Evolutionary conservation across 2,329 filamentous ascomycete species (phyloP).

Genomic region (Botrytis porri): DNA sequence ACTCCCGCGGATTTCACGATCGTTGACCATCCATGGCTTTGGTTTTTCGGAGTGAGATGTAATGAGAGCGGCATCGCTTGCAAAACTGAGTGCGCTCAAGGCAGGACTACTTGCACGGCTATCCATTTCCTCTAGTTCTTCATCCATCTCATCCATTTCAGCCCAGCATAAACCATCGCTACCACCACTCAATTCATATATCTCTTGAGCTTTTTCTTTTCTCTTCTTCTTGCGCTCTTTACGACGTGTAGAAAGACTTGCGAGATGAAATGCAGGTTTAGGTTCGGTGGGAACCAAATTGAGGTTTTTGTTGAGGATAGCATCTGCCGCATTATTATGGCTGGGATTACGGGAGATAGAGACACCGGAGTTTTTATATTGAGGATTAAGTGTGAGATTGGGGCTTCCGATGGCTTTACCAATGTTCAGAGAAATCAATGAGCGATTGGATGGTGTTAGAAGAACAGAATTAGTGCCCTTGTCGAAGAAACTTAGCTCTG

Average conservation of each 20-base stretch:
- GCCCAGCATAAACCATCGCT: constrained; percentile 17
- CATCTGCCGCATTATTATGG: neutral
- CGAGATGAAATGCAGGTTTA: constrained; percentile 16
- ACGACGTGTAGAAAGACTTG: constrained; percentile 13
- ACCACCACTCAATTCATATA: constrained; percentile 18
- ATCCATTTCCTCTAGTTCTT: constrained; percentile 9
- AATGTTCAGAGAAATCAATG: constrained; percentile 6
- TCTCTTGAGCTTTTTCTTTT: constrained; percentile 8
- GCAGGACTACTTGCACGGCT: constrained; percentile 4
- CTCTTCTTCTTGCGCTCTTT: constrained; percentile 17
- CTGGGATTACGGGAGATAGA: neutral
- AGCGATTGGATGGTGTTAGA: constrained; percentile 6
- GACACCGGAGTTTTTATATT: neutral
- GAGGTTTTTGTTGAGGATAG: neutral
- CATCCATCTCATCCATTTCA: constrained; percentile 12
- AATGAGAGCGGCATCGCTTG: constrained; percentile 2
- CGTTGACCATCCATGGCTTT: neutral
- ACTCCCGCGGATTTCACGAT: constrained; percentile 2
- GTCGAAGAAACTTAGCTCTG: constrained; percentile 18
- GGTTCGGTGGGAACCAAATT: neutral
- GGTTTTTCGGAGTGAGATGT: neutral
- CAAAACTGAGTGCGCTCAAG: constrained; percentile 3
- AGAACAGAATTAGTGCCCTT: constrained; percentile 16
- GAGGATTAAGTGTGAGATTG: neutral
- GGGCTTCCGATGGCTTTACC: constrained; percentile 15